These are phyloP conservation scores for Sphagnum tenellum DNA, from an alignment of 225 moss, liverwort and hornwort genomes.

Conservation along the genomic window DNA sequence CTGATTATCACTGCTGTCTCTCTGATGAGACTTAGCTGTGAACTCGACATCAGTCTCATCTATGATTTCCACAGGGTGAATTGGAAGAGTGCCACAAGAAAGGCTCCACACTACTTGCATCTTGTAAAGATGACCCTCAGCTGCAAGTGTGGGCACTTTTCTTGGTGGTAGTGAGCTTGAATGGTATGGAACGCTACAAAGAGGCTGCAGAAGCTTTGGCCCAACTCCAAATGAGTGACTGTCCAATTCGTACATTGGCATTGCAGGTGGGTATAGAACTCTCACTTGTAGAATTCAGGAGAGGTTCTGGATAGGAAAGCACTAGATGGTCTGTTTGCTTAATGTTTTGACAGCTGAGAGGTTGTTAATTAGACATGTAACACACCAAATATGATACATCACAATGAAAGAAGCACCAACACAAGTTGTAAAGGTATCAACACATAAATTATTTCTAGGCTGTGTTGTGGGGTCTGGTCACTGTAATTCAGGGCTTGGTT, in stretches of 20 bases:
- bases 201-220: constrained; percentile 23
- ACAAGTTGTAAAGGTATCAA: background rate
- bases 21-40: no score
- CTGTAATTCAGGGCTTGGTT: no score
- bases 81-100: constrained; percentile 23
- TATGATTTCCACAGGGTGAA: constrained; percentile 11
- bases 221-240: constrained; percentile 14
- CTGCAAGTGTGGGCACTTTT: constrained; percentile 31
- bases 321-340: background rate
- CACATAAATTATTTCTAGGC: background rate
- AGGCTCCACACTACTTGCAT: constrained; percentile 14
- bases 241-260: constrained; percentile 19
- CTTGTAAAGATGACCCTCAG: constrained; percentile 31
- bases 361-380: no score
- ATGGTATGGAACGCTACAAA: constrained; percentile 22
- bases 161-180: constrained; percentile 25
- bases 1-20: no score
- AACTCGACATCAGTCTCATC: no score
- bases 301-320: no score
- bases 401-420: background rate
- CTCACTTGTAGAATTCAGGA: background rate
- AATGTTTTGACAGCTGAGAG: background rate
- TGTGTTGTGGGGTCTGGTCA: background rate
- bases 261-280: constrained; percentile 15
- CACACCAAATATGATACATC: background rate